phyloP scores from a whole-genome alignment of 805 yeast species.

The Priceomyces fermenticarens region DNA sequence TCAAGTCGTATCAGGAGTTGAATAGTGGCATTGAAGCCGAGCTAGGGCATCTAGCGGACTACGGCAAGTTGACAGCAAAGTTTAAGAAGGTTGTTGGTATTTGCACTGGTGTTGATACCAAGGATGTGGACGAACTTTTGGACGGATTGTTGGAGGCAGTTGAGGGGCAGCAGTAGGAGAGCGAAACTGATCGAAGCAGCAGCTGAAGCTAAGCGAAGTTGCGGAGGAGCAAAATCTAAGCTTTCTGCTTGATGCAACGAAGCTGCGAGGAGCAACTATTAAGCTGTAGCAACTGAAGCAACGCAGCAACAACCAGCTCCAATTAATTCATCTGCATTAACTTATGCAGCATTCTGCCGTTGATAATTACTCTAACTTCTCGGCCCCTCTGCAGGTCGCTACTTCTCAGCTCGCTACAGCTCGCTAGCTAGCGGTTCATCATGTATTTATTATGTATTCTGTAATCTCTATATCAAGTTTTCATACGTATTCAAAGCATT shows the following conservation, averaged over 20 bases:
- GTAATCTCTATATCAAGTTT: constrained; percentile 56
- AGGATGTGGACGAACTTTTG: constrained; percentile 73
- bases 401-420: too few species aligned
- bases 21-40: constrained; percentile 54
- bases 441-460: too few species aligned
- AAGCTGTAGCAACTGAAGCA: too few species aligned
- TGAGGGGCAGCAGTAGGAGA: constrained; percentile 52
- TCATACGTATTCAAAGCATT: constrained; percentile 77
- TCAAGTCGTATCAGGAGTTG: constrained; percentile 75
- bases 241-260: neutral
- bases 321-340: too few species aligned
- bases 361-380: too few species aligned
- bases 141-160: constrained; percentile 89
- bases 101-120: constrained; percentile 84
- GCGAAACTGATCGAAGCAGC: too few species aligned
- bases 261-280: neutral
- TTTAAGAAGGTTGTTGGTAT: constrained; percentile 85
- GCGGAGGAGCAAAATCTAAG: too few species aligned
- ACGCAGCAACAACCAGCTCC: too few species aligned
- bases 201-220: too few species aligned
- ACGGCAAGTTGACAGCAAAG: constrained; percentile 48
- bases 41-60: constrained; percentile 48
- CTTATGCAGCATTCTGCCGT: too few species aligned
- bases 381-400: too few species aligned
- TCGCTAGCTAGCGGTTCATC: too few species aligned